Evolutionary conservation across 371 early-diverging fungal genomes (phyloP), one percentile per base, ranked within the genome.

Genomic region (Haplosporangium sp.): DNA sequence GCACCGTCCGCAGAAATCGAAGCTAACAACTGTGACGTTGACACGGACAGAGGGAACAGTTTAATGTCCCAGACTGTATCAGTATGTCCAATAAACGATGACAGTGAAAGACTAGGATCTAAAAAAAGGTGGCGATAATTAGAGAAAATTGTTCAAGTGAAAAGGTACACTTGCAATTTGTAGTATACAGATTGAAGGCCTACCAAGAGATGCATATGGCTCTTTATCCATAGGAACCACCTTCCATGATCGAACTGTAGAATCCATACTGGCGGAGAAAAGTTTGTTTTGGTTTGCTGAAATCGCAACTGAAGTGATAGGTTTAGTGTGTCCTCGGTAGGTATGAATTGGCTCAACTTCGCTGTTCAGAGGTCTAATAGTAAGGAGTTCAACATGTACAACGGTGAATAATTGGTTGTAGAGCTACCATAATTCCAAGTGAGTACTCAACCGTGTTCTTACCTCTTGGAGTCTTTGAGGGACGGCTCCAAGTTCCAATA

Each of bases 11-110:
- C 91, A 35, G 94, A 91, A 4, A 92, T 93, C 0, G 95, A 94
- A 1, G 92, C 94, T 2, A 97, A 79, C 13, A 92, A 61, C 55
- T 73, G 65, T 39, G 83, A 73, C 10, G 78, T 69, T 61, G 66
- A 77, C 38, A 20, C 71, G 58, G 27, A 85, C 56, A 77, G n/a
- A 4, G 93, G 91, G 70, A 92, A 93, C 3, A 93, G 77, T 64
- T 90, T 89, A 62, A 95, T 79, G 72, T 94, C 94, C 97, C 97
- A 97, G 17, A 97, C 89, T 4, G 92, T 88, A 77, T 95, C 95
- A 3, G 93, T 92, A 75, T 95, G 96, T 1, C 94, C 95, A 38
- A 93, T 88, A 65, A 90, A 92, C 0, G 91, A 90, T 15, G 91
- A 86, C 34, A 86, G 72, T 44, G 88, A 84, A 9, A 91, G 52